Percentiles rank a stretch among this genome's conserved stretches.
Conservation (phyloP, 257 asterid genomes). For the Solanum arcanum region DNA sequence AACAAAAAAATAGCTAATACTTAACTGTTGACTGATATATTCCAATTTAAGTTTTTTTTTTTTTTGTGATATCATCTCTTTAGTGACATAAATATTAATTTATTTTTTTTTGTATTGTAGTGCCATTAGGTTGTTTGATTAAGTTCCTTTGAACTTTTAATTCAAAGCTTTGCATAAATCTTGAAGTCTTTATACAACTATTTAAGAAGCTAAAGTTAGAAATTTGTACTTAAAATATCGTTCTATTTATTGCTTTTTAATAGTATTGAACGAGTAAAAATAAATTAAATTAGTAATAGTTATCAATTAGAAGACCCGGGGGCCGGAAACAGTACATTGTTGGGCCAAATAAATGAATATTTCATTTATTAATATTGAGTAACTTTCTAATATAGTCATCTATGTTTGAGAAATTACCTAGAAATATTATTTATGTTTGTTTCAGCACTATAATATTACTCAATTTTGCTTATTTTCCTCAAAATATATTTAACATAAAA, state of each 20-base stretch:
- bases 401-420: no score
- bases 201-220: not conserved
- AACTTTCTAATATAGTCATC: no score
- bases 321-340: not conserved
- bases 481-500: no score
- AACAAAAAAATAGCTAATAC: not conserved
- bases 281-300: no score
- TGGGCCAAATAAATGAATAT: not conserved
- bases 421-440: no score
- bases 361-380: no score
- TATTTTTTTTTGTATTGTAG: not conserved
- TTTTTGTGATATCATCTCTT: not conserved
- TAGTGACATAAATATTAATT: not conserved
- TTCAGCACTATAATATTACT: accelerated
- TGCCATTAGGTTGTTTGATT: not conserved
- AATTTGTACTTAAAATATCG: no score
- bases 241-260: no score
- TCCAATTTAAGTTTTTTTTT: not conserved
- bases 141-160: not conserved
- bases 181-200: not conserved
- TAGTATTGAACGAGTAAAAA: no score
- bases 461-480: accelerated
- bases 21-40: not conserved
- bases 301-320: no score
- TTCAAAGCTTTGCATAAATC: not conserved